phyloP scores from a whole-genome alignment of 495 filamentous ascomycete species.

The Penicillium samsonianum region DNA sequence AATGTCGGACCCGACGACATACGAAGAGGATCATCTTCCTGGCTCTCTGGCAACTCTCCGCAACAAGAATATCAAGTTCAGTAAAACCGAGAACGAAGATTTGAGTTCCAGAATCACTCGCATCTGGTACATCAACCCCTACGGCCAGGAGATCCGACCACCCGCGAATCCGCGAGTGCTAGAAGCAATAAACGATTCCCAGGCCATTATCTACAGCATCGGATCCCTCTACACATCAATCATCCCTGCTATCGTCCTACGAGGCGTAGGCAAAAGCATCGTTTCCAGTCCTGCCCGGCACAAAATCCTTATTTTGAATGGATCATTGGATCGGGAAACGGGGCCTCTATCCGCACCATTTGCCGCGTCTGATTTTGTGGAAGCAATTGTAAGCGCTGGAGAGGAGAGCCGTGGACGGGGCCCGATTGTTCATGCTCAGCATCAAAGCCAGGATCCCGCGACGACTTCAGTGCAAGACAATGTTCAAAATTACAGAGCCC shows the following conservation, averaged over 20 bases:
- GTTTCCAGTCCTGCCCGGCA: constrained; percentile 50
- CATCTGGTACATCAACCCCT: constrained; percentile 97
- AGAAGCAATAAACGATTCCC: constrained; percentile 58
- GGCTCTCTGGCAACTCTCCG: constrained; percentile 79
- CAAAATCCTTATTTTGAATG: constrained; percentile 87
- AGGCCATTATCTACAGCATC: constrained; percentile 83
- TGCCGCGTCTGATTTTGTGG: constrained; percentile 74
- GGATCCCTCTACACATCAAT: constrained; percentile 84
- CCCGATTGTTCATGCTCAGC: constrained; percentile 9
- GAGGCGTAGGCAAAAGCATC: constrained; percentile 46
- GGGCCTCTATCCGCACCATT: constrained; percentile 61
- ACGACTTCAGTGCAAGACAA: constrained; percentile 16
- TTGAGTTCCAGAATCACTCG: constrained; percentile 75
- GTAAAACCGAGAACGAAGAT: constrained; percentile 69
- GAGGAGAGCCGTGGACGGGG: constrained; percentile 46
- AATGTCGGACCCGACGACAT: constrained; percentile 34
- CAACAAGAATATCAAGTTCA: constrained; percentile 75
- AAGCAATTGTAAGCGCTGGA: constrained; percentile 69
- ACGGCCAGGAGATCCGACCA: constrained; percentile 85
- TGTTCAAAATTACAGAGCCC: constrained; percentile 14
- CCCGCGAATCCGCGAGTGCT: constrained; percentile 78
- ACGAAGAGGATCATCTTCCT: constrained; percentile 85
- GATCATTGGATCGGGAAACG: constrained; percentile 81
- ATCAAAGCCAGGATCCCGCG: not conserved
- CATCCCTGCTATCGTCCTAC: constrained; percentile 61